A percentile compares a stretch with the other conserved stretches of the same genome.
Conservation (phyloP, 352 stramenopile genomes). For the Phytophthora europaea region DNA sequence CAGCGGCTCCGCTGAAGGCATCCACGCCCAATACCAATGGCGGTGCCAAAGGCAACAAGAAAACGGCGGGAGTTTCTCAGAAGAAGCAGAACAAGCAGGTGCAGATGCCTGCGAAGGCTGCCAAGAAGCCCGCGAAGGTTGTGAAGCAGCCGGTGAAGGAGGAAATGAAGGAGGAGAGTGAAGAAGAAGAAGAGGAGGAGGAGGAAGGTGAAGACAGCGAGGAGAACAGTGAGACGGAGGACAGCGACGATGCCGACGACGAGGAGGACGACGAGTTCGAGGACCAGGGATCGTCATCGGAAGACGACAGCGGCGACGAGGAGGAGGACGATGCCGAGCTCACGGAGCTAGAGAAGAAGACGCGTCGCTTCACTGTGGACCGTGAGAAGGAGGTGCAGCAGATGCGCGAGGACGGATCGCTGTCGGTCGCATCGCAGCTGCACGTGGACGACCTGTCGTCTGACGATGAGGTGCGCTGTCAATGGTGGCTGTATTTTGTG, state of each 20-base stretch:
- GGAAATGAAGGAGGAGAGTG: conserved; percentile 28
- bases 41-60: conserved; percentile 35
- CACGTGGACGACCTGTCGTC: conserved; percentile 99
- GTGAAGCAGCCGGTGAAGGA: conserved; percentile 32
- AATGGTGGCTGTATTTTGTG: neutral
- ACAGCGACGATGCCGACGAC: conserved; percentile 75
- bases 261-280: conserved; percentile 83
- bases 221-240: conserved; percentile 60
- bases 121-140: conserved; percentile 31
- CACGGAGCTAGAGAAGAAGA: conserved; percentile 86
- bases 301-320: conserved; percentile 70
- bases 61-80: conserved; percentile 28
- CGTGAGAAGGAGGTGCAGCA: conserved; percentile 82
- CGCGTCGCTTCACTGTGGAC: conserved; percentile 75
- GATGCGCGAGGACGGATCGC: conserved; percentile 88
- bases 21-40: conserved; percentile 37
- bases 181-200: conserved; percentile 36
- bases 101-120: conserved; percentile 6
- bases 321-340: conserved; percentile 80
- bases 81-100: conserved; percentile 43
- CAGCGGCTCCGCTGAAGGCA: conserved; percentile 45
- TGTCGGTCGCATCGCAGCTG: conserved; percentile 89
- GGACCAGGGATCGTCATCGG: conserved; percentile 87
- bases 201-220: conserved; percentile 50
- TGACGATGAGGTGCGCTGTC: conserved; percentile 93